Evolutionary conservation across 2,329 filamentous ascomycete genomes (phyloP).

Genomic region (Exophiala sp.): DNA sequence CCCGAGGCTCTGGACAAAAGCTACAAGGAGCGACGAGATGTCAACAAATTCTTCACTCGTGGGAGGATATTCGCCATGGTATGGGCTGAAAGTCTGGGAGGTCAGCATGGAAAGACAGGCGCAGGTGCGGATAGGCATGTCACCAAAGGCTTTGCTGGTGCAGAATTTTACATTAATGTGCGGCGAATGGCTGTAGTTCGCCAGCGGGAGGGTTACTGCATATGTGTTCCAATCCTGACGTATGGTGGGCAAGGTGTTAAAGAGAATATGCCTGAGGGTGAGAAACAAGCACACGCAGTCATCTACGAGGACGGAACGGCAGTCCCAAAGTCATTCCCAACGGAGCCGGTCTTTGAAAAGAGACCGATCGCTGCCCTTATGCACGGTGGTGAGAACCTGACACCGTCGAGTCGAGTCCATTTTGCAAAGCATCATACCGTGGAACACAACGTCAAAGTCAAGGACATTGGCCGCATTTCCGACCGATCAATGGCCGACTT

Average conservation of each 20-base stretch:
- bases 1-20: no score
- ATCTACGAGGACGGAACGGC: background rate
- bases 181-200: conserved; percentile 5
- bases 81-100: background rate
- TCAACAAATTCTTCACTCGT: no score
- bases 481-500: background rate
- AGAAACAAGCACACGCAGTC: conserved; percentile 10
- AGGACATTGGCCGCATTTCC: conserved; percentile 34
- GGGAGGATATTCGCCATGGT: no score
- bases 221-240: conserved; percentile 9
- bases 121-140: background rate
- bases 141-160: background rate
- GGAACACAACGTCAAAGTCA: conserved; percentile 43
- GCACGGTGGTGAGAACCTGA: conserved; percentile 27
- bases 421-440: conserved; percentile 43
- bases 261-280: background rate
- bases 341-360: conserved; percentile 29
- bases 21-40: no score
- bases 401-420: conserved; percentile 39
- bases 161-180: conserved; percentile 4
- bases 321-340: background rate
- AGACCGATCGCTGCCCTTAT: conserved; percentile 36
- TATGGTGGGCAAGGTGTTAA: conserved; percentile 2
- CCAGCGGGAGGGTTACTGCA: conserved; percentile 8
- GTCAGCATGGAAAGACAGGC: background rate